These are phyloP conservation scores for Cryptosporidium muris DNA, from an alignment of 169 alveolate species.

Conservation along the genomic window DNA sequence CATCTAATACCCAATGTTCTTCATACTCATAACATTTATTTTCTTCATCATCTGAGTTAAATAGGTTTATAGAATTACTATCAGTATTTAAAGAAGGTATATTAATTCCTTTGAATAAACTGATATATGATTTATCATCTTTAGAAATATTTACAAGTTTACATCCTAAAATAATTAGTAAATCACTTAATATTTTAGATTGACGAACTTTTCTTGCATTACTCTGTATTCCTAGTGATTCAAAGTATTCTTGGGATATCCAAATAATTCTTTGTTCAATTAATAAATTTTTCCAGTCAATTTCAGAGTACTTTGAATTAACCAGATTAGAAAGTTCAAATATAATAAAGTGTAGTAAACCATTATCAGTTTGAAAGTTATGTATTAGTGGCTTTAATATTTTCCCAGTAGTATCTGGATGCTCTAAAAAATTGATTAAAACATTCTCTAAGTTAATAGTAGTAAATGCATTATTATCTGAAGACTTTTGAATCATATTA, in stretches of 20 bases:
- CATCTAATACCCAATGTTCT: conserved; percentile 26
- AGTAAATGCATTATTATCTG: conserved; percentile 4
- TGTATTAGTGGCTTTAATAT: conserved; percentile 2
- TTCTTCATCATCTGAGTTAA: conserved; percentile 2
- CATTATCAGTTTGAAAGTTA: conserved; percentile 20
- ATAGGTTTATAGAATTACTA: background rate
- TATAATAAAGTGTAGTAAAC: conserved; percentile 18
- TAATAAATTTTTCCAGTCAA: conserved; percentile 13
- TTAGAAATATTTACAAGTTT: conserved; percentile 4
- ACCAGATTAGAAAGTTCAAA: conserved; percentile 16
- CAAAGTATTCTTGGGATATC: conserved; percentile 28
- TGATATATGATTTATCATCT: conserved; percentile 14
- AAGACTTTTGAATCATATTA: background rate
- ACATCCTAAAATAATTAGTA: conserved; percentile 34
- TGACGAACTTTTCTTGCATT: conserved; percentile 6
- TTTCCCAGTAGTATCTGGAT: conserved; percentile 8
- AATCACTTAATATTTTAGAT: conserved; percentile 5
- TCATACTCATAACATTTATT: background rate
- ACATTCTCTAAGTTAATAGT: conserved; percentile 1
- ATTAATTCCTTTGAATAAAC: conserved; percentile 32
- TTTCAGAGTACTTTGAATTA: background rate
- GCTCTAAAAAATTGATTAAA: conserved; percentile 25
- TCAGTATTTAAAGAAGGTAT: background rate
- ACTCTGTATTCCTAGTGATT: conserved; percentile 19
- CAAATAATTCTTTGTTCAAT: conserved; percentile 15